These are phyloP conservation scores for Emmonsia crescens DNA, from an alignment of 2,329 filamentous ascomycete genomes.

Conservation along the genomic window DNA sequence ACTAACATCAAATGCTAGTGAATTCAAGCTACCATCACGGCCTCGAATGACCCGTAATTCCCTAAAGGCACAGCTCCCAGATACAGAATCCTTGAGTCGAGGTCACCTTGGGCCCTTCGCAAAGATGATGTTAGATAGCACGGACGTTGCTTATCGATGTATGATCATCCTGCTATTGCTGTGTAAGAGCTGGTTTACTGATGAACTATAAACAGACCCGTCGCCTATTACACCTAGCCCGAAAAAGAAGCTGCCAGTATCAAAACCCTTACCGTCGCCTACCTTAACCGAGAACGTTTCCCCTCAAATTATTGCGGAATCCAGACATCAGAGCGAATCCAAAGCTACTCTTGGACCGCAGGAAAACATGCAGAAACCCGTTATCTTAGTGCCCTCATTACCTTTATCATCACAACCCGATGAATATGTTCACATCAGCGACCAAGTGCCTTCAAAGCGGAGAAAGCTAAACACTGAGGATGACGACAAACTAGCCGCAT, in stretches of 20 bases:
- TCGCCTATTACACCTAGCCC: slow-evolving; percentile 17
- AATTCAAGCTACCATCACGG: slow-evolving; percentile 32
- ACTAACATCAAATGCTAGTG: slow-evolving; percentile 20
- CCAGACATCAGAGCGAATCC: slow-evolving; percentile 14
- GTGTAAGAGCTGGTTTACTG: background rate
- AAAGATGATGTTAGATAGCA: slow-evolving; percentile 42
- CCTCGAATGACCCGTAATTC: slow-evolving; percentile 13
- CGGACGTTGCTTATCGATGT: slow-evolving; percentile 36
- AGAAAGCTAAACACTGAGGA: slow-evolving; percentile 46
- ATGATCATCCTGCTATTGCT: slow-evolving; percentile 12
- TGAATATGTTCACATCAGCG: slow-evolving; percentile 31
- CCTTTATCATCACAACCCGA: slow-evolving; percentile 29
- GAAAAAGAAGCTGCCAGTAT: slow-evolving; percentile 14
- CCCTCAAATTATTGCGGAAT: slow-evolving; percentile 2
- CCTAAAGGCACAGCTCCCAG: slow-evolving; percentile 7
- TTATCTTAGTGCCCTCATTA: slow-evolving; percentile 40
- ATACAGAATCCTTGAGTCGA: slow-evolving; percentile 18
- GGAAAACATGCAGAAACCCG: slow-evolving; percentile 22
- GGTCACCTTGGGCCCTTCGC: slow-evolving; percentile 42
- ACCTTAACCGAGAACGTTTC: slow-evolving; percentile 9
- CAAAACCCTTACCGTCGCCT: slow-evolving; percentile 12
- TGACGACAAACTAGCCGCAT: slow-evolving; percentile 43
- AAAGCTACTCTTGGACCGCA: background rate
- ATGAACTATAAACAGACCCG: slow-evolving; percentile 22
- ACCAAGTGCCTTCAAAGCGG: slow-evolving; percentile 23